Conservation (phyloP, 257 asterid genomes). For the Nicotiana noctiflora region DNA sequence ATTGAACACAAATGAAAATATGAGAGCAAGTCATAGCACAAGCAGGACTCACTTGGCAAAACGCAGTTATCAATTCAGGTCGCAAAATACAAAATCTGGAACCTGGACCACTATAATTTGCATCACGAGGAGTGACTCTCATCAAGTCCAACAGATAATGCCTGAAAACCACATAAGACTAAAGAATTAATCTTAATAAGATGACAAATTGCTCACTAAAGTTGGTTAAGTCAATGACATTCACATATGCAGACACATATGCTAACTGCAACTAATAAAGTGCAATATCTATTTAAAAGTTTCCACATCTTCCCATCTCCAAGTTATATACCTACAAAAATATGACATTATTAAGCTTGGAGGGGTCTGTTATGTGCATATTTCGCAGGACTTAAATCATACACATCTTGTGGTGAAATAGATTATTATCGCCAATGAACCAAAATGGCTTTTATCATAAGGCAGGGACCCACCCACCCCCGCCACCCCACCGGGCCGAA, state of each 20-base stretch:
- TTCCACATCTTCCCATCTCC: neutral
- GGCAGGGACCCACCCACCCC: neutral
- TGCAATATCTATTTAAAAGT: neutral
- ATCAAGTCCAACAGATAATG: slow-evolving; percentile 89
- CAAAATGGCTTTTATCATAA: neutral
- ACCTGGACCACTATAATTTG: slow-evolving; percentile 66
- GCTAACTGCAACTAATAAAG: neutral
- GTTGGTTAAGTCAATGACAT: neutral
- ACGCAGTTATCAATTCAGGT: slow-evolving; percentile 77
- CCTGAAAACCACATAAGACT: slow-evolving; percentile 29
- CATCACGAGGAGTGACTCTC: slow-evolving; percentile 99
- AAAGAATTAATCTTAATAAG: neutral
- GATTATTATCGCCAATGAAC: neutral
- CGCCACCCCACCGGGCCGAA: neutral
- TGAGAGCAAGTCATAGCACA: neutral
- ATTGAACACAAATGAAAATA: neutral
- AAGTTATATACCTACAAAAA: neutral
- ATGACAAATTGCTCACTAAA: neutral
- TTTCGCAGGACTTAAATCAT: neutral
- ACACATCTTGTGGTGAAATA: neutral
- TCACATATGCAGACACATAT: neutral
- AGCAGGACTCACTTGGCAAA: slow-evolving; percentile 59
- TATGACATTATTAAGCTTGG: neutral
- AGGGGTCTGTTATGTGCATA: neutral
- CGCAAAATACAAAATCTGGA: slow-evolving; percentile 88